Evolutionary conservation across 768 basidiomycete genomes (phyloP), one percentile per base, ranked within the genome.

Genomic region (Suillus brevipes): DNA sequence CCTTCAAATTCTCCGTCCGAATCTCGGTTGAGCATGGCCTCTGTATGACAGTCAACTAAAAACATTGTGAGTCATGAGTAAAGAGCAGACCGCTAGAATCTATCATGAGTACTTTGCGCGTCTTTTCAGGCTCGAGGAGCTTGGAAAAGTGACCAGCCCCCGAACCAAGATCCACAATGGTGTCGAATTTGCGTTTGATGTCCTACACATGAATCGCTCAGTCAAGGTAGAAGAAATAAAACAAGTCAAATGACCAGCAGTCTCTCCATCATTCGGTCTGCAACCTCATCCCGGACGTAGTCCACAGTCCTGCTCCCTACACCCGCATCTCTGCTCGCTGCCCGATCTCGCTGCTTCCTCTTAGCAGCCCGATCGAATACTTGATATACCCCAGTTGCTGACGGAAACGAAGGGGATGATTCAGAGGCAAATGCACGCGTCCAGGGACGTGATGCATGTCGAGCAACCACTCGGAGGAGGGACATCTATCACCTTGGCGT

Each of bases 131-230:
- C 68, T 91, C 91, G 53, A 98, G 73, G 38, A 97, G 80, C 73
- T 90, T 94, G 7, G 95, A 86, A 70, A 99, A 90, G 78, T 96
- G 95, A 1, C 97, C 97, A 3, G 97, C 83, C 13, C 97, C 95
- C 36, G 94, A 88, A 1, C 94, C 94, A 34, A 98, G 79, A 78
- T 99, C 97, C 20, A 99, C 78, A 25, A 99, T 81, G 2, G 87
- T 82, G 57, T 82, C 79, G 71, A 96, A 97, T 40, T 86, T 89
- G 52, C 89, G 85, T 78, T 92, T 95, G 68, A 99, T 91, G 75
- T 99, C 97, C 97, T 99, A 71, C 34, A 31, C 23, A 28, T 25
- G 47, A 12, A 5, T n/a, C 53, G 55, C 56, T 69, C 31, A 60
- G 56, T 38, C 37, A 63, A 58, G 60, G 25, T 18, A 28, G 37